Evolutionary conservation across 2,329 filamentous ascomycete genomes (phyloP), one percentile per base, ranked within the genome.

Genomic region (Camptophora hylomeconis): DNA sequence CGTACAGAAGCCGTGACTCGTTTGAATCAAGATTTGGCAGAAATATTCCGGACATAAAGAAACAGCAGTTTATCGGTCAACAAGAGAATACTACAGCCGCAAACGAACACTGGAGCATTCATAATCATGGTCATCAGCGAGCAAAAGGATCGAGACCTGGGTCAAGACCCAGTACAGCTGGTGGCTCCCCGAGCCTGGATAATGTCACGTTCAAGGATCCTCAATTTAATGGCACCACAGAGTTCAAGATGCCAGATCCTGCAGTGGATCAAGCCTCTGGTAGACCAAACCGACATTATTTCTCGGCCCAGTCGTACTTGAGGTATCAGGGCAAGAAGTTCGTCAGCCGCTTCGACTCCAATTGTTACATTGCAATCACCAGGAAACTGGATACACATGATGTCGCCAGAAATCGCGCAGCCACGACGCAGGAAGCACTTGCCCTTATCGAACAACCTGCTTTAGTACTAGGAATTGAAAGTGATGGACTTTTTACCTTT

Each of bases 321-420:
- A 80, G 89, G 12, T 98, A 98, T 56, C 89, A 98, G 57, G 87
- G 84, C 32, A 72, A 78, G 45, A 98, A 98, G 55, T 98, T 98
- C 46, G 89, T 95, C 45, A 84, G 81, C 54, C 80, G 89, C 7
- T 98, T 95, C 53, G 89, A 98, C 55, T 82, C 84, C 47, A 98
- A 98, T 54, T 98, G 89, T 60, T 98, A 98, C 60, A 95, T 98
- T 44, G 86, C 89, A 42, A 94, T 98, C 56, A 95, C 89, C 4
- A 79, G 89, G 47, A 98, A 98, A 57, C 71, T 98, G 10, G 89
- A 98, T 52, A 95, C 89, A 0, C 89, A 98, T 54, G 89, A 98
- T 51, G 74, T 98, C 15, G 92, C 84, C 9, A 72, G 86, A 15
- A 72, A 76, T 49, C 77, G 87, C 4, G 61, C 58, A 11, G 45